Conservation (phyloP, 306 rosid species). For the Acacia acuminata region DNA sequence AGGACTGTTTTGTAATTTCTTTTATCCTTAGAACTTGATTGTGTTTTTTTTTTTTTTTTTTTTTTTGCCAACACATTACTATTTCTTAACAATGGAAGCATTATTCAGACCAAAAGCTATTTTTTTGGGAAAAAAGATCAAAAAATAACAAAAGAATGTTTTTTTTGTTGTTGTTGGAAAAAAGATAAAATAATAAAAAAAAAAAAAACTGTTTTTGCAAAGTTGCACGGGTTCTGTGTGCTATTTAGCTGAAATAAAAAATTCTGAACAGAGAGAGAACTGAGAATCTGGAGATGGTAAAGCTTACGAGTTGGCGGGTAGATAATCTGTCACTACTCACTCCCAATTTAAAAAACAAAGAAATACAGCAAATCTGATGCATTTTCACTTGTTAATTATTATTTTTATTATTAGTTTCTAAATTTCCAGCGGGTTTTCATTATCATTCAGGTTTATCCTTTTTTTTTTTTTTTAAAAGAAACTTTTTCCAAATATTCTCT, state of each 20-base stretch:
- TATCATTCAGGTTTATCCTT: not conserved
- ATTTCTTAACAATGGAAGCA: no score
- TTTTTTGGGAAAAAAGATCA: no score
- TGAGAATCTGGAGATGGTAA: not conserved
- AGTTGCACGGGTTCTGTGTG: not conserved
- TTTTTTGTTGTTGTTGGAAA: no score
- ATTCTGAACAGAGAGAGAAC: not conserved
- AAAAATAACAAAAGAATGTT: no score
- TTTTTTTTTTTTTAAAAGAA: not conserved
- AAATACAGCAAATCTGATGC: not conserved
- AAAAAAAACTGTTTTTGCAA: no score
- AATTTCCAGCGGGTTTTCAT: no score
- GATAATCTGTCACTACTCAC: not conserved
- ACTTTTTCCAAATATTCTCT: not conserved
- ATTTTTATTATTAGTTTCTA: no score
- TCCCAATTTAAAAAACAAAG: not conserved
- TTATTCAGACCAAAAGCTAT: no score
- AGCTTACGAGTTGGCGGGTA: slow-evolving; percentile 12
- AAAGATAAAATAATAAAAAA: no score
- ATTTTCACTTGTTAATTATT: not conserved
- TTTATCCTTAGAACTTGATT: no score
- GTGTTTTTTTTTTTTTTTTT: fast-evolving
- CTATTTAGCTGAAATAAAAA: not conserved
- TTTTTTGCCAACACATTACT: no score
- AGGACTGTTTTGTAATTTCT: no score